Evolutionary conservation across 2,329 filamentous ascomycete species (phyloP), one percentile per base, ranked within the genome.

Genomic region (Neophaeococcomyces mojaviensis): DNA sequence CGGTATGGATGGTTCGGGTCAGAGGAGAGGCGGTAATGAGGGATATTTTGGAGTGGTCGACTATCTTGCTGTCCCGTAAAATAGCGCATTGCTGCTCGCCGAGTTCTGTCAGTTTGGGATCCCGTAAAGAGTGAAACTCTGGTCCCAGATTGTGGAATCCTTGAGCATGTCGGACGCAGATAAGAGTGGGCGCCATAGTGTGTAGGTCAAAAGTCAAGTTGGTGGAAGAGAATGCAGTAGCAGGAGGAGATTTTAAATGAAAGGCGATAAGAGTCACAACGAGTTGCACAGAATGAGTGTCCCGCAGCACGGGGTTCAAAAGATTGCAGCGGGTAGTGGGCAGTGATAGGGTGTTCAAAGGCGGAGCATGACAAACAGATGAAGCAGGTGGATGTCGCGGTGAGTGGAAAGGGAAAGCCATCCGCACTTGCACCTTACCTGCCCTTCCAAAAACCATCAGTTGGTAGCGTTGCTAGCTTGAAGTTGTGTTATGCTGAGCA

Each of bases 1-100:
- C 82, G 2, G 88, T 95, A 65, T 86, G 79, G 37, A 95, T 72
- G 2, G 88, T 94, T 51, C 88, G 80, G 41, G 83, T 81, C 55
- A 94, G 74, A 4, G 88, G 88, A 1, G 86, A 92, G 35, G 84
- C 77, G 18, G 86, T 71, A 7, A 89, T 72, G 57, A 80, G 73
- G 2, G 79, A 79, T 56, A 88, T 67, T 34, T 68, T 65, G 7
- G 39, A 33, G 24, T 57, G 55, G 52, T 65, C 64, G 1, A 80
- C 73, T 61, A 88, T 88, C 46, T 51, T 57, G 16, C 56, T 51
- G 24, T 70, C 60, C 56, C 74, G 66, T 33, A 95, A 79, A 13
- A 66, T 62, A 20, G 65, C 68, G 68, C 88, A 94, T 73, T 96
- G 88, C 51, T 79, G 59, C 61, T 82, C 73, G 56, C 89, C 89